Conservation (phyloP, 129 eudicot species). For the Ambrosia artemisiifolia region DNA sequence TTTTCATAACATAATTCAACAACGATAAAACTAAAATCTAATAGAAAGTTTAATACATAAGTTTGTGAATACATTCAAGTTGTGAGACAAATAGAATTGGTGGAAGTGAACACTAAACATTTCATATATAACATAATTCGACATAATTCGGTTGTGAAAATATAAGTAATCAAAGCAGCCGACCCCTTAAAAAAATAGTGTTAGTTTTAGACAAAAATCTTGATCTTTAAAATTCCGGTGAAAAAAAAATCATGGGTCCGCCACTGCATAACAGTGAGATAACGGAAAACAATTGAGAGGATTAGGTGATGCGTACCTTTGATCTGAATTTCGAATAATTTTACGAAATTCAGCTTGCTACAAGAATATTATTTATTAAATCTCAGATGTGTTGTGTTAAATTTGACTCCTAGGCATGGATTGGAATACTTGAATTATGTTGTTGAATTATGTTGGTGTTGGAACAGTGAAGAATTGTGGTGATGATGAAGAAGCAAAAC, state of each 20-base stretch:
- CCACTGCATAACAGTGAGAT: too few species aligned
- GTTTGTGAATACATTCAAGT: neutral
- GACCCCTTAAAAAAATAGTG: too few species aligned
- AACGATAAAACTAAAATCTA: neutral
- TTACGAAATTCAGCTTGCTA: constrained; percentile 12
- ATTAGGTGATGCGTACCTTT: constrained; percentile 20
- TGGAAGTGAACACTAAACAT: neutral
- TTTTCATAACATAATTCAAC: constrained; percentile 16
- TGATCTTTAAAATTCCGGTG: too few species aligned
- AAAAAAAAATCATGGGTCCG: too few species aligned
- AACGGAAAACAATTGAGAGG: too few species aligned
- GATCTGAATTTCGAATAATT: constrained; percentile 18
- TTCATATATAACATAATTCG: constrained; percentile 5
- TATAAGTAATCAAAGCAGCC: neutral
- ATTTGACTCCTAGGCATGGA: neutral
- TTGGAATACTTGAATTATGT: constrained; percentile 16
- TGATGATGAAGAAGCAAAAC: constrained; percentile 12
- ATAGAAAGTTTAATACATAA: neutral
- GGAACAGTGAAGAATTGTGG: constrained; percentile 1
- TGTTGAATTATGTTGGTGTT: constrained; percentile 12
- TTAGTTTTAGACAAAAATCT: too few species aligned
- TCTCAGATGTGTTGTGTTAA: constrained; percentile 11
- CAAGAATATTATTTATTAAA: neutral
- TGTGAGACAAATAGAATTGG: constrained; percentile 12
- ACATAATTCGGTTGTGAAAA: constrained; percentile 4